Conservation (phyloP, 2,329 filamentous ascomycete genomes). For the Aspergillus sclerotialis region DNA sequence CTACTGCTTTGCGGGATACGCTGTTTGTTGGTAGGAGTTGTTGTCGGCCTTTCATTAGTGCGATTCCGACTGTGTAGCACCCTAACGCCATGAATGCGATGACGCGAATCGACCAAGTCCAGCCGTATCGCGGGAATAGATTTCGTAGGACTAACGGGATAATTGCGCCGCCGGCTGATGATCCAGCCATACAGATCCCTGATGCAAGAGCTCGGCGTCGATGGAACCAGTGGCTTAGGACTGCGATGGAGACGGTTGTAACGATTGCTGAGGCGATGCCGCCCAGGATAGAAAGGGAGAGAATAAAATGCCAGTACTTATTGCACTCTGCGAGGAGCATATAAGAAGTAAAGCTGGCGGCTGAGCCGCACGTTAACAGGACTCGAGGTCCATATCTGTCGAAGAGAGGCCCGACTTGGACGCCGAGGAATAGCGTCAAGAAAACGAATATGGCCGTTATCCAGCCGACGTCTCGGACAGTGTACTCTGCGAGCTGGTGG, state of each 20-base stretch:
- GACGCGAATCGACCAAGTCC: constrained; percentile 29
- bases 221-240: constrained; percentile 37
- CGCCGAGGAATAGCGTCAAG: constrained; percentile 38
- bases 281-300: constrained; percentile 29
- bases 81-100: constrained; percentile 30
- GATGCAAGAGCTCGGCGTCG: constrained; percentile 30
- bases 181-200: constrained; percentile 35
- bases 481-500: constrained; percentile 39
- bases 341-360: constrained; percentile 34
- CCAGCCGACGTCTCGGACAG: constrained; percentile 43
- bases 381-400: constrained; percentile 41
- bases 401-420: constrained; percentile 45
- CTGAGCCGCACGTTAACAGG: constrained; percentile 32
- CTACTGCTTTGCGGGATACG: constrained; percentile 20
- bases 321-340: constrained; percentile 43
- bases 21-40: constrained; percentile 24
- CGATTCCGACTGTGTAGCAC: constrained; percentile 24
- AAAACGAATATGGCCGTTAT: constrained; percentile 43
- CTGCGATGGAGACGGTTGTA: constrained; percentile 31
- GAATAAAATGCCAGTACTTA: constrained; percentile 44
- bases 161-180: constrained; percentile 29
- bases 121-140: constrained; percentile 27
- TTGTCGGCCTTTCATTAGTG: constrained; percentile 28
- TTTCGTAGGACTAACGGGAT: constrained; percentile 29
- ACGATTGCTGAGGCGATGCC: constrained; percentile 29